Evolutionary conservation across 768 basidiomycete species (phyloP).

Genomic region (Rhodotorula toruloides): DNA sequence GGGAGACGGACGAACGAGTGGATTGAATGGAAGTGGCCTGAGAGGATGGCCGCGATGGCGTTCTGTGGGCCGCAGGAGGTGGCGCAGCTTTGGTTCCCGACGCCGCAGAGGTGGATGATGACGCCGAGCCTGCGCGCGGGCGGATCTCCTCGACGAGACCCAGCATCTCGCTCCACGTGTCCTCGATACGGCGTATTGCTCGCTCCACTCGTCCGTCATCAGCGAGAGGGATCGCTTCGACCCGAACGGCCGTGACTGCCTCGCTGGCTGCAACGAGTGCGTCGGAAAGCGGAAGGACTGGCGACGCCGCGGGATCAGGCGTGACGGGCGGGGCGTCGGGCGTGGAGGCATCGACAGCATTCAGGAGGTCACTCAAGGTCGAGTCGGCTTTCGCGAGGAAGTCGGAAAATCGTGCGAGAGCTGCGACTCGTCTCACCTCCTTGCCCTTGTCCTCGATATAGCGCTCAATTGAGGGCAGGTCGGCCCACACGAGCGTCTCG

Average conservation of each 20-base stretch:
- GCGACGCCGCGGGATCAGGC: constrained; percentile 53
- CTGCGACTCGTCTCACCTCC: constrained; percentile 55
- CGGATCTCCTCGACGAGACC: constrained; percentile 41
- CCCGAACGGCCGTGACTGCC: constrained; percentile 53
- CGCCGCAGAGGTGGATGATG: too few relatives aligned
- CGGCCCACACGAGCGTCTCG: constrained; percentile 45
- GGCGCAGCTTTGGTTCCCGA: too few relatives aligned
- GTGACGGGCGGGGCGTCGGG: constrained; percentile 54
- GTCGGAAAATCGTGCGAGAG: constrained; percentile 56
- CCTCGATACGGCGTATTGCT: constrained; percentile 64
- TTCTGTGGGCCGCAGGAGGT: constrained; percentile 60
- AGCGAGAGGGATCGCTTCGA: constrained; percentile 50
- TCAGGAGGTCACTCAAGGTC: constrained; percentile 75
- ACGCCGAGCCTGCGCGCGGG: neutral
- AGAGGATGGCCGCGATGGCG: constrained; percentile 63
- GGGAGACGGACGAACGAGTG: neutral
- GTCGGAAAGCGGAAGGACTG: constrained; percentile 54
- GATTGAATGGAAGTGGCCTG: constrained; percentile 39
- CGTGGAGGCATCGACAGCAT: constrained; percentile 69
- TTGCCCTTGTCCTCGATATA: constrained; percentile 54
- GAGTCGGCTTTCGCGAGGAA: constrained; percentile 60
- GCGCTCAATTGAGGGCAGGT: constrained; percentile 66
- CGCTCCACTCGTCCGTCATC: constrained; percentile 60
- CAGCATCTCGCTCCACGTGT: constrained; percentile 73
- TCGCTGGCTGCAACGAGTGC: constrained; percentile 64